Percentiles rank a stretch among this genome's conserved stretches.
Conservation (phyloP, 352 stramenopile species). For the Phytophthora chlamydospora region DNA sequence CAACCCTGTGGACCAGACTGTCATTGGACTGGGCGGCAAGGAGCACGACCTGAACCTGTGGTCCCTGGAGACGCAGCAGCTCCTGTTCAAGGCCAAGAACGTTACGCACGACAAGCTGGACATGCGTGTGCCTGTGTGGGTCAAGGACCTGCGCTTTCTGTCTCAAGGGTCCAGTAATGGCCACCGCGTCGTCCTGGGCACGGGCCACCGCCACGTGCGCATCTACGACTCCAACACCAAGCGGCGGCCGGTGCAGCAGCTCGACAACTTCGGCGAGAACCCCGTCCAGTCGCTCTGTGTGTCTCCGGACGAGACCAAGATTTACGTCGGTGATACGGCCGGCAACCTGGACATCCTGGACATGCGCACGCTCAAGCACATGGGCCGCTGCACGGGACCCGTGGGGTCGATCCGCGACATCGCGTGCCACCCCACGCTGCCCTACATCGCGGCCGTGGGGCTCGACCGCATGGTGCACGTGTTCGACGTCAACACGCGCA, state of each 20-base stretch:
- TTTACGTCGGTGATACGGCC: constrained; percentile 90
- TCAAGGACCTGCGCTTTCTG: constrained; percentile 81
- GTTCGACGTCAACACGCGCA: constrained; percentile 89
- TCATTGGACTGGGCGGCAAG: constrained; percentile 80
- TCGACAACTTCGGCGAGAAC: constrained; percentile 73
- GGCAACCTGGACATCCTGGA: constrained; percentile 92
- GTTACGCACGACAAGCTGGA: constrained; percentile 88
- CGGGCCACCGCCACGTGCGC: constrained; percentile 77
- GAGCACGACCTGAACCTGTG: constrained; percentile 84
- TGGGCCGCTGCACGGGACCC: constrained; percentile 88
- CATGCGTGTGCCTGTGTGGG: constrained; percentile 90
- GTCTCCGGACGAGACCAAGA: constrained; percentile 73
- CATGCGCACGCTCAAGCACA: constrained; percentile 85
- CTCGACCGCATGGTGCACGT: constrained; percentile 95
- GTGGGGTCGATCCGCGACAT: constrained; percentile 92
- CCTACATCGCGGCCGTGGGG: constrained; percentile 90
- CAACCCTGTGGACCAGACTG: constrained; percentile 48
- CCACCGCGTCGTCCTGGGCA: constrained; percentile 77
- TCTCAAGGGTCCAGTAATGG: constrained; percentile 66
- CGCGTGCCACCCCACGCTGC: constrained; percentile 88
- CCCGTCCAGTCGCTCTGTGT: constrained; percentile 75
- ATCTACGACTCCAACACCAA: constrained; percentile 91
- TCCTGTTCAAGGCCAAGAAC: constrained; percentile 88
- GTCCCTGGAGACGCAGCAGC: constrained; percentile 81
- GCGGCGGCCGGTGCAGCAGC: constrained; percentile 72